phyloP scores from a whole-genome alignment of 208 protist genomes.

The Trypanosoma platydactyli region DNA sequence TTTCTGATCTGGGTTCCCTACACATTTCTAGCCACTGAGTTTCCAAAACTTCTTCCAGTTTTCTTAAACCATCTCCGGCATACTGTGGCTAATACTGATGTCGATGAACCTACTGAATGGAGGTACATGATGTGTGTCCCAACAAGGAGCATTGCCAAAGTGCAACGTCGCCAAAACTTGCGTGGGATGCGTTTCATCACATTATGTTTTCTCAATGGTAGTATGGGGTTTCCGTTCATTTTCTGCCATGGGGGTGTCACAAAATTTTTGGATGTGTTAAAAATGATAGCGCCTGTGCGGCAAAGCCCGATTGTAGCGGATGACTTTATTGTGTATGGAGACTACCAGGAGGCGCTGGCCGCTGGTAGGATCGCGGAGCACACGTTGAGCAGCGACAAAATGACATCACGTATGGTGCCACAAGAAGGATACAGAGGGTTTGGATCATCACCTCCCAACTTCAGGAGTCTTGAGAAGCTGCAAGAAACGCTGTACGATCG shows the following conservation, averaged over 20 bases:
- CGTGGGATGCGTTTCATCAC: slow-evolving; percentile 15
- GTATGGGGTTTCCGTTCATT: slow-evolving; percentile 3
- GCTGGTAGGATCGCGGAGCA: background rate
- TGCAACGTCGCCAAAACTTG: slow-evolving; percentile 13
- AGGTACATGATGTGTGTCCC: slow-evolving; percentile 16
- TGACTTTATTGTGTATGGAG: slow-evolving; percentile 35
- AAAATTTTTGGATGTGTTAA: slow-evolving; percentile 30
- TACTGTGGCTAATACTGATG: background rate
- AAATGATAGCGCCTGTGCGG: slow-evolving; percentile 15
- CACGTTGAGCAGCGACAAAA: background rate
- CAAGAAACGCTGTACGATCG: slow-evolving; percentile 4
- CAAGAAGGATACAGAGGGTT: no score
- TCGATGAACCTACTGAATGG: slow-evolving; percentile 14
- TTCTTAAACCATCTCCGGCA: background rate
- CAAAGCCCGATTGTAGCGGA: slow-evolving; percentile 19
- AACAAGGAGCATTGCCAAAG: slow-evolving; percentile 13
- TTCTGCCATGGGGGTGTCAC: slow-evolving; percentile 32
- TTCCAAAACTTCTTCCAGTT: background rate
- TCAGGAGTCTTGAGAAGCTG: background rate
- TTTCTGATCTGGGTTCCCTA: slow-evolving; percentile 30
- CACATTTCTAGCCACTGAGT: slow-evolving; percentile 20
- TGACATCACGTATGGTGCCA: background rate
- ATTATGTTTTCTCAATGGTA: slow-evolving; percentile 13
- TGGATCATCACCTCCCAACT: no score
- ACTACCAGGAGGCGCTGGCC: background rate